Conservation (phyloP, 1,284 basidiomycete genomes). For the Fomitopsis schrenkii region DNA sequence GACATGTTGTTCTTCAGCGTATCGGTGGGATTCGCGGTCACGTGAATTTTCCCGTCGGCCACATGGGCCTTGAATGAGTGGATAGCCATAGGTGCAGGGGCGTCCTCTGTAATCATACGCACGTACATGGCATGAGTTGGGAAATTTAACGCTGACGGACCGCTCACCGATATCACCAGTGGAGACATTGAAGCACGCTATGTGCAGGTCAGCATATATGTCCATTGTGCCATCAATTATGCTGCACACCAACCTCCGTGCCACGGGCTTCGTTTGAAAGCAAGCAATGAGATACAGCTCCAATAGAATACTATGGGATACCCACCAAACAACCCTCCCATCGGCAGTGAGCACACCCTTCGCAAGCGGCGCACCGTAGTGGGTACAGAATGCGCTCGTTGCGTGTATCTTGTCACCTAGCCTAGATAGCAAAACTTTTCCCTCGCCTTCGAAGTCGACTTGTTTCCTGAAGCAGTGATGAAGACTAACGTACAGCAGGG, state of each 20-base stretch:
- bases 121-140: slow-evolving; percentile 23
- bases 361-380: slow-evolving; percentile 81
- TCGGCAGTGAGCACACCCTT: slow-evolving; percentile 82
- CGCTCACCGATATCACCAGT: slow-evolving; percentile 67
- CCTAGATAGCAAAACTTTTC: slow-evolving; percentile 79
- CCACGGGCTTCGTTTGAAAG: slow-evolving; percentile 65
- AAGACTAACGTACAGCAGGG: background rate
- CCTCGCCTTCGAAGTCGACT: slow-evolving; percentile 72
- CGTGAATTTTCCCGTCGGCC: slow-evolving; percentile 74
- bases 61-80: slow-evolving; percentile 77
- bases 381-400: slow-evolving; percentile 86
- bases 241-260: slow-evolving; percentile 63
- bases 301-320: slow-evolving; percentile 3
- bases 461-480: slow-evolving; percentile 56
- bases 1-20: slow-evolving; percentile 71
- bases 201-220: background rate
- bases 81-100: slow-evolving; percentile 83
- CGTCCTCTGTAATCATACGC: slow-evolving; percentile 61
- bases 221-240: background rate
- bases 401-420: slow-evolving; percentile 74
- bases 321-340: slow-evolving; percentile 77
- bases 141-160: slow-evolving; percentile 7
- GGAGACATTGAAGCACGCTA: slow-evolving; percentile 87
- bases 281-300: background rate
- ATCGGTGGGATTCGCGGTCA: slow-evolving; percentile 68